Conservation (phyloP, 2,329 filamentous ascomycete genomes). For the Sarocladium oryzae region DNA sequence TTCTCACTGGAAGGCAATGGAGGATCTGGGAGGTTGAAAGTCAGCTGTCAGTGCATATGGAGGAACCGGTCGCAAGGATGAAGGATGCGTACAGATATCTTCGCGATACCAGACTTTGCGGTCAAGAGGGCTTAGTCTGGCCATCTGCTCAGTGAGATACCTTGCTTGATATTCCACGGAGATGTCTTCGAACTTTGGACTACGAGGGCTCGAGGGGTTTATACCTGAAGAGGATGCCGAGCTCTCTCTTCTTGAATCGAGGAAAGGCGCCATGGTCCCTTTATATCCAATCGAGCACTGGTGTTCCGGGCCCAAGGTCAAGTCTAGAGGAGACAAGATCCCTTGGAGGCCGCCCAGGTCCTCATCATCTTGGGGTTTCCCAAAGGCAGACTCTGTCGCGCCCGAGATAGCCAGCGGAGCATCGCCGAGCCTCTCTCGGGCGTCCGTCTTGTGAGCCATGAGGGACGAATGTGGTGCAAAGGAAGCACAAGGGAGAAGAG, state of each 20-base stretch:
- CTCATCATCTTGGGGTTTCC: background rate
- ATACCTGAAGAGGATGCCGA: background rate
- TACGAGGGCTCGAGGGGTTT: background rate
- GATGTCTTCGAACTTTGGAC: background rate
- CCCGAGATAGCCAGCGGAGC: background rate
- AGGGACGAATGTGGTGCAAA: background rate
- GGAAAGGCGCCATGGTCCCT: background rate
- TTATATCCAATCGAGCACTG: background rate
- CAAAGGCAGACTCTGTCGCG: background rate
- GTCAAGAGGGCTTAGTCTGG: background rate
- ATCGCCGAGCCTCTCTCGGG: background rate
- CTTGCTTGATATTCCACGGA: background rate
- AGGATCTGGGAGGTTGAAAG: background rate
- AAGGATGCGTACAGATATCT: background rate
- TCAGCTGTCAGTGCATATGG: too few species aligned
- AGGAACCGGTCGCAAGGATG: too few species aligned
- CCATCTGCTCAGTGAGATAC: slow-evolving; percentile 3
- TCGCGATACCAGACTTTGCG: background rate
- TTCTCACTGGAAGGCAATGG: background rate
- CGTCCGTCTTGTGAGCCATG: background rate
- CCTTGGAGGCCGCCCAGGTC: background rate
- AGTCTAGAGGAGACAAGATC: background rate
- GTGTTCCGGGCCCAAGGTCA: background rate
- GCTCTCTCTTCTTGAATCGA: background rate
- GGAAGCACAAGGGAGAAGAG: background rate